Conservation (phyloP, 495 filamentous ascomycete species). For the Daldinia concentrica region DNA sequence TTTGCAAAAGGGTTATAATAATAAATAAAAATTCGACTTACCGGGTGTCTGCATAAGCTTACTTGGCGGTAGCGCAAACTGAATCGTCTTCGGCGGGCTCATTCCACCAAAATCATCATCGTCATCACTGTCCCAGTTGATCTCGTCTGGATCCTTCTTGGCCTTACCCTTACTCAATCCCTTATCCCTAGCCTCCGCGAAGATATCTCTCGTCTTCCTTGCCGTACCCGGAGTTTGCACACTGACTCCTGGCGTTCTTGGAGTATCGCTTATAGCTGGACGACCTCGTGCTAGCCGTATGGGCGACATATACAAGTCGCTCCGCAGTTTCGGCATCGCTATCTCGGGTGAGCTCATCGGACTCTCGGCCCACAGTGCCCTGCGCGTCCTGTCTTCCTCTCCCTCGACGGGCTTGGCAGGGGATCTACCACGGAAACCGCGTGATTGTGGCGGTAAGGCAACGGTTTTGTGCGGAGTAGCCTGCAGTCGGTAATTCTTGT, state of each 20-base stretch:
- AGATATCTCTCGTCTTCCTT: slow-evolving; percentile 56
- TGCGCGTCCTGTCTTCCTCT: slow-evolving; percentile 46
- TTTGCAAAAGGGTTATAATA: background rate
- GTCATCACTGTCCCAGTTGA: slow-evolving; percentile 72
- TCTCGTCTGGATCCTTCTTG: slow-evolving; percentile 56
- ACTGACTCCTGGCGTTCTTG: slow-evolving; percentile 77
- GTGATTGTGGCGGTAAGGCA: slow-evolving; percentile 20
- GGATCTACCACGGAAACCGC: slow-evolving; percentile 37
- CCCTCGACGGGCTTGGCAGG: slow-evolving; percentile 43
- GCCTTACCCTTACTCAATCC: slow-evolving; percentile 49
- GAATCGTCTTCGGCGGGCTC: slow-evolving; percentile 96
- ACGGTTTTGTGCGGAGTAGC: slow-evolving; percentile 78
- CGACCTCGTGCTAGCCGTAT: slow-evolving; percentile 37
- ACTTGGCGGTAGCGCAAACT: slow-evolving; percentile 90
- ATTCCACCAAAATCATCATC: slow-evolving; percentile 73
- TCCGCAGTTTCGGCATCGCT: slow-evolving; percentile 80
- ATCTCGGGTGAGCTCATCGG: slow-evolving; percentile 81
- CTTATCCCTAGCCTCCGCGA: slow-evolving; percentile 46
- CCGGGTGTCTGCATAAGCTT: slow-evolving; percentile 91
- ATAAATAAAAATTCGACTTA: slow-evolving; percentile 51
- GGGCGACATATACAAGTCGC: slow-evolving; percentile 88
- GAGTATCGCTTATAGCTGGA: slow-evolving; percentile 44
- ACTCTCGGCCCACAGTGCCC: slow-evolving; percentile 60
- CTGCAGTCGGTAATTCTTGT: slow-evolving; percentile 93
- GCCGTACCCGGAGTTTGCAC: slow-evolving; percentile 72